Percentiles rank a stretch among this genome's conserved stretches.
Evolutionary conservation across 116 monocot genomes (phyloP).

Genomic region (Iris pallida): DNA sequence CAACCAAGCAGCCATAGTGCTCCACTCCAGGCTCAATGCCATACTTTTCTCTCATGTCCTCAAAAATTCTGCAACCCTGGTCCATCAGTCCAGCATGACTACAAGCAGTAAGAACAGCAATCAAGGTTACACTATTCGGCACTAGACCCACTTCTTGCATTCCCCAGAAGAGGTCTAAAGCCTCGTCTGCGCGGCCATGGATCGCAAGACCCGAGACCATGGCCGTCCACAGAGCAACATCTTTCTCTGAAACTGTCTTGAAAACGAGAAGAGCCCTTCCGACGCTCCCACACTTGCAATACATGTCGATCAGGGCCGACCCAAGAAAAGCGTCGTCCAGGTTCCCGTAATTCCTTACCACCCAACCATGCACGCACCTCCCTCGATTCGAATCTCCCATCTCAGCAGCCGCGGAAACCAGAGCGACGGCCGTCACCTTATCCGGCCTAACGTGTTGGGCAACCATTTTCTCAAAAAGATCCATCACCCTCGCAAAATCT

Average conservation of each 20-base stretch:
- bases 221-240: conserved; percentile 48
- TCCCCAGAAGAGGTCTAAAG: conserved; percentile 41
- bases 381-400: conserved; percentile 37
- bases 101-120: conserved; percentile 59
- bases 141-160: conserved; percentile 32
- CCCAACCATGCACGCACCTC: conserved; percentile 49
- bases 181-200: conserved; percentile 39
- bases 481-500: conserved; percentile 11
- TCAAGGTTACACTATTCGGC: conserved; percentile 49
- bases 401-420: conserved; percentile 38
- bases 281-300: conserved; percentile 56
- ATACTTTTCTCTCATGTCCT: conserved; percentile 32
- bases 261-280: conserved; percentile 26
- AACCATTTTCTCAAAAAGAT: conserved; percentile 37
- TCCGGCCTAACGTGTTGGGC: conserved; percentile 34
- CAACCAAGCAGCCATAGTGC: conserved; percentile 61
- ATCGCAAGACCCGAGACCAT: conserved; percentile 55
- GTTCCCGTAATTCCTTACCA: conserved; percentile 20
- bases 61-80: conserved; percentile 42
- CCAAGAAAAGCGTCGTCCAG: conserved; percentile 43
- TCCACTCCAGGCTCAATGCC: conserved; percentile 41
- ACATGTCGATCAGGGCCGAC: conserved; percentile 69
- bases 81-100: conserved; percentile 57
- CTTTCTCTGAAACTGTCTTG: conserved; percentile 29
- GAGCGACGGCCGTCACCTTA: conserved; percentile 31